Percentiles rank a stretch among this genome's conserved stretches.
phyloP scores from a whole-genome alignment of 441 rosid genomes.

The Brassica balearica region DNA sequence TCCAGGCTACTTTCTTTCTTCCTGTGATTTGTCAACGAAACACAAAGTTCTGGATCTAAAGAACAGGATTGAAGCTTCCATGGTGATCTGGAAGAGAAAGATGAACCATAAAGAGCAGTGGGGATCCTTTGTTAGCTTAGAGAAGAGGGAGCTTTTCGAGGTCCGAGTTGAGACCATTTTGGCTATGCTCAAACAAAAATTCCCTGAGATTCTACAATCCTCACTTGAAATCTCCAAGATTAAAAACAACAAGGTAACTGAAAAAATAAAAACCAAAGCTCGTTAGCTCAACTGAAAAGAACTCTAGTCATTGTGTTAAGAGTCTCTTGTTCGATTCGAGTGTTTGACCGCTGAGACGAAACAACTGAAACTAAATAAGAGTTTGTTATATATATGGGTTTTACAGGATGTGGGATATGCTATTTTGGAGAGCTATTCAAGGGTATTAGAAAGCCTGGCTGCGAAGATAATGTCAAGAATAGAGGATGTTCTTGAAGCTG shows the following conservation, averaged over 20 bases:
- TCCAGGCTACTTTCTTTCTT: conserved; percentile 56
- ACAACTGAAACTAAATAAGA: background rate
- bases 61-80: conserved; percentile 69
- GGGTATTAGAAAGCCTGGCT: conserved; percentile 63
- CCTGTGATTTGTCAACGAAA: conserved; percentile 63
- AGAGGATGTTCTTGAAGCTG: conserved; percentile 65
- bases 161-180: conserved; percentile 65
- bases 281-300: no score
- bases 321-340: no score
- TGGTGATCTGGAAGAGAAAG: conserved; percentile 66
- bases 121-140: conserved; percentile 58
- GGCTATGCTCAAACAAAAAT: conserved; percentile 53
- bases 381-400: background rate
- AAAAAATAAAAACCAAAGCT: no score
- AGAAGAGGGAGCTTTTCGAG: conserved; percentile 65
- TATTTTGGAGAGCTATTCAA: conserved; percentile 73
- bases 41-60: conserved; percentile 62
- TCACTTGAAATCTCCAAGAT: conserved; percentile 63
- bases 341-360: no score
- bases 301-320: no score
- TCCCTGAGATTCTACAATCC: conserved; percentile 66
- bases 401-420: conserved; percentile 68
- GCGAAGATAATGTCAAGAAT: conserved; percentile 57
- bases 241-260: conserved; percentile 56
- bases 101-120: conserved; percentile 55